phyloP scores from a whole-genome alignment of 2,329 filamentous ascomycete species.

The Tolypocladium capitatum region DNA sequence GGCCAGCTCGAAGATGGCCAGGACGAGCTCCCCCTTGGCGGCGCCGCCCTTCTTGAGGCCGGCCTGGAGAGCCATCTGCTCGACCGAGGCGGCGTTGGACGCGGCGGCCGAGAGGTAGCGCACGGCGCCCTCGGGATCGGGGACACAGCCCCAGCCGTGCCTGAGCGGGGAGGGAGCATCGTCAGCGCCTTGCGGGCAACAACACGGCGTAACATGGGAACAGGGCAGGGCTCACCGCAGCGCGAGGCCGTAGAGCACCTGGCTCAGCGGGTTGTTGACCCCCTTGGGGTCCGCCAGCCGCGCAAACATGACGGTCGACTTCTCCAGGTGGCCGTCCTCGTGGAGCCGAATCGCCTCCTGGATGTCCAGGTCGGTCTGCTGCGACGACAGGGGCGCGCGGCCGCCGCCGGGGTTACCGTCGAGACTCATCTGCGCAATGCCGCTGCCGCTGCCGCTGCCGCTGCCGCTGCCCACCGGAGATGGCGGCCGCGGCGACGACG shows the following conservation, averaged over 20 bases:
- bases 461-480: neutral
- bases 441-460: no score
- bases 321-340: conserved; percentile 65
- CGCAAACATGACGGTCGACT: conserved; percentile 77
- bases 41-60: conserved; percentile 88
- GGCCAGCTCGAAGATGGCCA: conserved; percentile 90
- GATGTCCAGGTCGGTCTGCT: conserved; percentile 56
- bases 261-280: conserved; percentile 82
- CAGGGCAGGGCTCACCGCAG: conserved; percentile 45
- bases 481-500: conserved; percentile 22
- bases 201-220: conserved; percentile 8
- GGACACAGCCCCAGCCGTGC: conserved; percentile 82
- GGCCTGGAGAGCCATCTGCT: conserved; percentile 70
- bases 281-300: conserved; percentile 70
- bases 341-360: conserved; percentile 93
- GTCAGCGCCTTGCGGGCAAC: conserved; percentile 5
- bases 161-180: conserved; percentile 27
- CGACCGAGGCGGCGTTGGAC: conserved; percentile 76
- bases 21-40: conserved; percentile 88
- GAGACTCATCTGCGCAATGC: conserved; percentile 14
- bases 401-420: conserved; percentile 6
- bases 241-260: conserved; percentile 90
- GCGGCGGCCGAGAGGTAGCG: conserved; percentile 80
- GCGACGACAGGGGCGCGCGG: conserved; percentile 27
- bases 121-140: conserved; percentile 60